Evolutionary conservation across 192 early-diverging fungal species (phyloP).

Genomic region (Backusella tarrabulga): DNA sequence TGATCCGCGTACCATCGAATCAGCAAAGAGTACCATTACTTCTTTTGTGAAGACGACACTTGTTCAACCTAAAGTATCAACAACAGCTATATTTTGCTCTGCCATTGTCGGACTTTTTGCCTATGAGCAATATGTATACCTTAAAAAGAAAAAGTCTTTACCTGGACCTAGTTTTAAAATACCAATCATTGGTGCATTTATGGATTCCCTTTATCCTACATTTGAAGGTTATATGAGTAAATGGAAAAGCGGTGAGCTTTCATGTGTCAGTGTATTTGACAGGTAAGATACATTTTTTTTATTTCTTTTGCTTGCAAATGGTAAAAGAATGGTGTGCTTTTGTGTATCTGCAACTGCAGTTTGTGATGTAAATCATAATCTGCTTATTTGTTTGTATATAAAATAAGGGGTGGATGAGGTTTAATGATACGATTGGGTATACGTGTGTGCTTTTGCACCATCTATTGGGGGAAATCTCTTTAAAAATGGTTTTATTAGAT

Average conservation of each 20-base stretch:
- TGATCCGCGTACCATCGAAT: conserved; percentile 31
- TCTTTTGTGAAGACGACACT: conserved; percentile 23
- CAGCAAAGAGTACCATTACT: conserved; percentile 27
- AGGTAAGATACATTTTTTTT: conserved; percentile 20
- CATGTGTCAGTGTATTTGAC: conserved; percentile 43
- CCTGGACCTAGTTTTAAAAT: conserved; percentile 39
- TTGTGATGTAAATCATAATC: background rate
- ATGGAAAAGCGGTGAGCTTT: conserved; percentile 44
- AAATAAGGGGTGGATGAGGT: background rate
- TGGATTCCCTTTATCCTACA: conserved; percentile 43
- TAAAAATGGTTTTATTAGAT: conserved; percentile 24
- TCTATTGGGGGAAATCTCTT: background rate
- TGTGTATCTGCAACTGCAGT: background rate
- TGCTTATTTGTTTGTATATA: conserved; percentile 3
- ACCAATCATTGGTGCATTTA: conserved; percentile 42
- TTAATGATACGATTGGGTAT: background rate
- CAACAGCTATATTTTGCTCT: conserved; percentile 24
- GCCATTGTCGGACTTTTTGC: conserved; percentile 31
- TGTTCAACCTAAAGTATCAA: conserved; percentile 23
- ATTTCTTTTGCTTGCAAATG: background rate
- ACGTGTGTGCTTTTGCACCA: background rate
- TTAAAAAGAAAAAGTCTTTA: conserved; percentile 36
- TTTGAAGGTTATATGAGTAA: conserved; percentile 47
- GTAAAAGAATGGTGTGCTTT: background rate
- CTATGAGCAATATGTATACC: conserved; percentile 40